Evolutionary conservation across 1,284 basidiomycete species (phyloP).

Genomic region (Cryptococcus deneoformans): DNA sequence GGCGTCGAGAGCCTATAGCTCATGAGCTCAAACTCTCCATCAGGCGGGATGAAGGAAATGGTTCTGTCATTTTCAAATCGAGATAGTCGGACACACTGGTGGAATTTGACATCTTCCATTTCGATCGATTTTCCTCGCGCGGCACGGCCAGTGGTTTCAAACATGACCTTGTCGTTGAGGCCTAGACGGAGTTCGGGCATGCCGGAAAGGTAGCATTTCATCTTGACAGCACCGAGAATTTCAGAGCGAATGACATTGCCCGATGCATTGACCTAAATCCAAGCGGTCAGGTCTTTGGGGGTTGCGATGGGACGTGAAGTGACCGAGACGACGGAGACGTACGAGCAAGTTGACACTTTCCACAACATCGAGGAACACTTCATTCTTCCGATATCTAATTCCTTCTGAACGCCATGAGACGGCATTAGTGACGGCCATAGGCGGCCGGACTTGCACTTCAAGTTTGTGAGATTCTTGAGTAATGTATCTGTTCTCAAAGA

Average conservation of each 20-base stretch:
- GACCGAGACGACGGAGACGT: constrained; percentile 27
- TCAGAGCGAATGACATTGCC: constrained; percentile 98
- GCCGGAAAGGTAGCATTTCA: constrained; percentile 98
- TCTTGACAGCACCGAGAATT: constrained; percentile 96
- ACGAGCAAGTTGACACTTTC: constrained; percentile 96
- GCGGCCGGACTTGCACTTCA: constrained; percentile 92
- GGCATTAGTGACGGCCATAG: constrained; percentile 97
- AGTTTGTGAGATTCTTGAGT: constrained; percentile 99
- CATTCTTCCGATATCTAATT: constrained; percentile 97
- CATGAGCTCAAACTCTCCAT: constrained; percentile 99
- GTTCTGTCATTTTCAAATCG: constrained; percentile 99
- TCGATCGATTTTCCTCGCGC: constrained; percentile 97
- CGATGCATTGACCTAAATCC: constrained; percentile 82
- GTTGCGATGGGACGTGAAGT: not conserved
- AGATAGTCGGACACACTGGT: constrained; percentile 99
- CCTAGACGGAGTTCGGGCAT: constrained; percentile 98
- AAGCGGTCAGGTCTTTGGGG: constrained; percentile 2
- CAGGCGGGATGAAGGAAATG: constrained; percentile 98
- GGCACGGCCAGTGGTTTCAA: constrained; percentile 92
- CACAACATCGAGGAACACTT: constrained; percentile 98
- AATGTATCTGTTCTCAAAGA: constrained; percentile 69
- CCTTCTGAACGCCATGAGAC: constrained; percentile 99
- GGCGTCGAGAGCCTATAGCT: constrained; percentile 92
- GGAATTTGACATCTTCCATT: constrained; percentile 99
- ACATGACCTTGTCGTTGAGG: constrained; percentile 99